phyloP scores from a whole-genome alignment of 73 alveolate genomes.

The Paramecium octaurelia region DNA sequence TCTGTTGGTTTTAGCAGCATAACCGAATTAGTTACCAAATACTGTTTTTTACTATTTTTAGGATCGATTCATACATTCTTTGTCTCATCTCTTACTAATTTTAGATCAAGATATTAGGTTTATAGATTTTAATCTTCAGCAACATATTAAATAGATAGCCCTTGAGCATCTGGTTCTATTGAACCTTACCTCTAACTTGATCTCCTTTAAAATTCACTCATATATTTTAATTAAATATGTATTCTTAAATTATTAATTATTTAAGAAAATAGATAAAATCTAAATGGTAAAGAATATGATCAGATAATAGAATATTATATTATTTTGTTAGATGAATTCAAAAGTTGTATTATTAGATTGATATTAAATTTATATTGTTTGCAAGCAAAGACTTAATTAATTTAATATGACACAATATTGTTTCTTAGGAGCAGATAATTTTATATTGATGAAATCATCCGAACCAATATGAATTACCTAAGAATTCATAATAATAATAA shows the following conservation, averaged over 20 bases:
- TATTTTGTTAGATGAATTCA: too few species aligned
- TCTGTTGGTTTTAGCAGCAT: neutral
- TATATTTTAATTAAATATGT: neutral
- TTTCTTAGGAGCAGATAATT: neutral
- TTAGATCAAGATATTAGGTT: neutral
- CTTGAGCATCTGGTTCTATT: conserved; percentile 9
- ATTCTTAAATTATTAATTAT: neutral
- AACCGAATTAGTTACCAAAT: conserved; percentile 36
- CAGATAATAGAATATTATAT: too few species aligned
- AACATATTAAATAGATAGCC: neutral
- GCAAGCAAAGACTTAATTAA: neutral
- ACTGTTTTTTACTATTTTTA: neutral
- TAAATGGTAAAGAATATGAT: too few species aligned
- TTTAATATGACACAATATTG: neutral
- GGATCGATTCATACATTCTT: neutral
- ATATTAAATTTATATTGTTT: neutral
- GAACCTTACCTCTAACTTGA: neutral
- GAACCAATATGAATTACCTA: neutral
- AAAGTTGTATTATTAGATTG: neutral
- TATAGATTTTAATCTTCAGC: neutral
- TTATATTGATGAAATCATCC: neutral
- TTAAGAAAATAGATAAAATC: too few species aligned
- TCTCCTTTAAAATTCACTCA: neutral
- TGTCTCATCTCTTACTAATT: neutral
- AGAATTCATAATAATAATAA: neutral